Conservation (phyloP, 2,329 filamentous ascomycete genomes). For the Colletotrichum euphorbiae region DNA sequence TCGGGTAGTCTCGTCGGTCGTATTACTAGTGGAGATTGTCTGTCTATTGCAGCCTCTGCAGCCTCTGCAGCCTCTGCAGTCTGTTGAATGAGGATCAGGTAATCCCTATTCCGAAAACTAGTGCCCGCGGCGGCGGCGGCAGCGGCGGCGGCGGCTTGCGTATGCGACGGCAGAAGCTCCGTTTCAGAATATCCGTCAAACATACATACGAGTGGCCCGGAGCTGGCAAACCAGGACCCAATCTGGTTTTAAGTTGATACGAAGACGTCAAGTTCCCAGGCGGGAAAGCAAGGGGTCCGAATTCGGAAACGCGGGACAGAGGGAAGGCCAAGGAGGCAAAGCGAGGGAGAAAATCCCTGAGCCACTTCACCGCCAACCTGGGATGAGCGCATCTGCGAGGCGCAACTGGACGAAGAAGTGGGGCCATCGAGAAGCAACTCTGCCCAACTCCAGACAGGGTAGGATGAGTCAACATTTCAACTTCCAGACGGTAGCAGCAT, state of each 20-base stretch:
- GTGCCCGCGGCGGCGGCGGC: conserved; percentile 11
- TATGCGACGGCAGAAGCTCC: conserved; percentile 34
- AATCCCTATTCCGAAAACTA: conserved; percentile 12
- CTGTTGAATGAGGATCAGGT: conserved; percentile 24
- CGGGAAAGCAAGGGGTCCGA: conserved; percentile 30
- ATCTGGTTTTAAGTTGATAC: conserved; percentile 23
- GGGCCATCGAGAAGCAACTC: conserved; percentile 37
- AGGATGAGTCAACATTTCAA: conserved; percentile 39
- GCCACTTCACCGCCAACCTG: conserved; percentile 43
- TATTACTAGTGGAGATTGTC: conserved; percentile 29
- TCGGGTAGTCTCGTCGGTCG: conserved; percentile 33
- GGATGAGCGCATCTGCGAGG: conserved; percentile 40
- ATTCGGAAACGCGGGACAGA: conserved; percentile 33
- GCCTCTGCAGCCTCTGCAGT: conserved; percentile 15
- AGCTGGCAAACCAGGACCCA: conserved; percentile 11
- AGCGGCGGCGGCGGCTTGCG: conserved; percentile 20
- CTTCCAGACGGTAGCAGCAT: conserved; percentile 2
- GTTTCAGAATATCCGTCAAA: conserved; percentile 39
- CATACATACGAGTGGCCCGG: conserved; percentile 27
- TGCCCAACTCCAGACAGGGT: conserved; percentile 40
- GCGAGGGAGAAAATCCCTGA: conserved; percentile 41
- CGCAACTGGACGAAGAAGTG: conserved; percentile 38
- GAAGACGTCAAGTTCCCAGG: conserved; percentile 8
- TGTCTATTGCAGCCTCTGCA: conserved; percentile 21
- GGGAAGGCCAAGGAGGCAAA: conserved; percentile 34